Evolutionary conservation across 1,284 basidiomycete genomes (phyloP), one percentile per base, ranked within the genome.

Genomic region (Fistulinella cinereoalba): DNA sequence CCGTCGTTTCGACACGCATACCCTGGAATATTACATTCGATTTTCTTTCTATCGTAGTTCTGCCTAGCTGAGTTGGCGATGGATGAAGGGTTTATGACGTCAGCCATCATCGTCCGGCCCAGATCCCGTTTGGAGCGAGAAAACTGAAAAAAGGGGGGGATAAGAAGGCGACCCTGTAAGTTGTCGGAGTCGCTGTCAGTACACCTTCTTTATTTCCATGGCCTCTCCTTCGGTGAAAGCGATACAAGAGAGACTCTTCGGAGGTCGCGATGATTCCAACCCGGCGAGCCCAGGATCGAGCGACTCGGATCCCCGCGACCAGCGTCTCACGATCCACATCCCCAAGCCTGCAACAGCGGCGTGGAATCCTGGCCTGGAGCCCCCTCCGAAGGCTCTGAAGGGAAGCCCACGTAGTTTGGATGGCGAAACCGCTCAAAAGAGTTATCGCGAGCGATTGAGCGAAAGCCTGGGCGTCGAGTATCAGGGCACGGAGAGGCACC

Each of bases 171-270:
- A n/a, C n/a, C n/a, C n/a, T n/a, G n/a, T n/a, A n/a, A n/a, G n/a
- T n/a, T n/a, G n/a, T n/a, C n/a, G n/a, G n/a, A n/a, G n/a, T n/a
- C n/a, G n/a, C n/a, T n/a, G n/a, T n/a, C n/a, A n/a, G n/a, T n/a
- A n/a, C 11, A 21, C 28, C 23, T 32, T 37, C 33, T 37, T 29
- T 36, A n/a, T n/a, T n/a, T n/a, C n/a, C 57, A 61, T 71, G 72
- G 47, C 76, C 50, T 71, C 74, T 33, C 66, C 70, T 53, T 58
- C 73, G 8, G 63, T 73, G 44, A 75, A 81, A 67, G 83, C 82
- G 58, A 78, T 92, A 19, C 89, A 90, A 62, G 81, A 77, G 33
- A 91, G 82, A 68, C 74, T 92, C 37, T 92, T 92, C 62, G 75
- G 86, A 56, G 71, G 73, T 41, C 67, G 70, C 24, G 61, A 59